Evolutionary conservation across 2,329 filamentous ascomycete genomes (phyloP), one percentile per base, ranked within the genome.

Genomic region (Metarhizium robertsii): DNA sequence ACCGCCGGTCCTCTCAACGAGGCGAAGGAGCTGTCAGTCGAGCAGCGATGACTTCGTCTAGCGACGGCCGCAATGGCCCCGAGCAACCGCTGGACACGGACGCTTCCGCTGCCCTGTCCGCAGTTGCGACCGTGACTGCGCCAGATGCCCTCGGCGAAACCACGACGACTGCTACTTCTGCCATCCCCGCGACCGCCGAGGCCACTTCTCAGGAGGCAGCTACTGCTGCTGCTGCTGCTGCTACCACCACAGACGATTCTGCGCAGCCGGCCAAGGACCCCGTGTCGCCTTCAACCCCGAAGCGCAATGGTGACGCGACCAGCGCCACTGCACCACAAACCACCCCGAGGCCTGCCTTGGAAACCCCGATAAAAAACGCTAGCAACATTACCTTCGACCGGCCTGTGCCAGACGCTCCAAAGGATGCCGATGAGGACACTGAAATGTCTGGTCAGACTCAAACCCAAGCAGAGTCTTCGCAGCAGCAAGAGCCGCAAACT

Each of bases 41-140:
- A 75, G 72, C 70, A 81, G 79, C 78, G 78, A 81, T 82, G 79
- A 80, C 77, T 80, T 82, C 79, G 79, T 79, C 78, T 66, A 73
- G 73, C 68, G 73, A 68, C 68, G 72, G 69, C 70, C 70, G 67
- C 58, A 61, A 64, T 61, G 64, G 63, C 63, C 58, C 40, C 42
- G 53, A 53, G 4, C 52, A 52, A 5, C 30, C 42, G n/a, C 38
- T 16, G 29, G 40, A 16, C 8, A 18, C 56, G 32, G 53, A 55
- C 46, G 52, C 53, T 50, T 38, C 58, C 52, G 48, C 49, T 14
- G 18, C 60, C 47, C 54, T 58, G 40, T 20, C 59, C 32, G 50
- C 34, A n/a, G 7, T 8, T 30, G 50, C 36, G 50, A 34, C 45
- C 29, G 45, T 46, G 50, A 29, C 55, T 40, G 55, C 42, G 47